Evolutionary conservation across 495 filamentous ascomycete species (phyloP).

Genomic region (Hypoxylon cercidicola): DNA sequence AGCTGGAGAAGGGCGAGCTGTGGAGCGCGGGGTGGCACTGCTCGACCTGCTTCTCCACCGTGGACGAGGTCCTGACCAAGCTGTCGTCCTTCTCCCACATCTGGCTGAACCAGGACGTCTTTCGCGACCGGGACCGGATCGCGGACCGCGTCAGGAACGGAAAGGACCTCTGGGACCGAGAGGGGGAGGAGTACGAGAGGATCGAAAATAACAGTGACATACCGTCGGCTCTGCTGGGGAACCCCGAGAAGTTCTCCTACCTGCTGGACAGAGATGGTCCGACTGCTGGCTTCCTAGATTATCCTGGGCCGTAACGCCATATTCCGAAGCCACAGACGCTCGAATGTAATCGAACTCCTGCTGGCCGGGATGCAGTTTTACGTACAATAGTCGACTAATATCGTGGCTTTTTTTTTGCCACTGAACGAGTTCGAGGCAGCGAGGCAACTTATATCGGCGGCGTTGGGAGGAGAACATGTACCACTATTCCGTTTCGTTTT

Average conservation of each 20-base stretch:
- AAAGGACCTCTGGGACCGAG: constrained; percentile 62
- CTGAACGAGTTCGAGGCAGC: neutral
- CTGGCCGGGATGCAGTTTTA: neutral
- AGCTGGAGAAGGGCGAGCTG: constrained; percentile 54
- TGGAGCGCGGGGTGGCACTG: constrained; percentile 66
- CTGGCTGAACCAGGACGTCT: constrained; percentile 55
- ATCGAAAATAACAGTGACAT: constrained; percentile 58
- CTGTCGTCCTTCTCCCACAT: constrained; percentile 62
- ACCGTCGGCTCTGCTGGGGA: constrained; percentile 51
- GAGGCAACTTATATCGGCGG: too few relatives aligned
- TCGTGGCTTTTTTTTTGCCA: too few relatives aligned
- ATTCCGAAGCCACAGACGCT: too few relatives aligned
- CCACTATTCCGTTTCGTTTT: too few relatives aligned
- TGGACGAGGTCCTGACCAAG: constrained; percentile 63
- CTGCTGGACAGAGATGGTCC: constrained; percentile 51
- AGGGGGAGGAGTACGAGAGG: constrained; percentile 56
- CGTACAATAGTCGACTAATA: too few relatives aligned
- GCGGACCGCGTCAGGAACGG: constrained; percentile 60
- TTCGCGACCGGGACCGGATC: constrained; percentile 53
- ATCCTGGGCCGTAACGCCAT: constrained; percentile 22
- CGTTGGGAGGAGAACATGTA: too few relatives aligned
- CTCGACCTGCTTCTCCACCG: constrained; percentile 62
- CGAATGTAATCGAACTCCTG: neutral
- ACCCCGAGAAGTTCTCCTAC: constrained; percentile 50
- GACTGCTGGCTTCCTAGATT: constrained; percentile 55